These are phyloP conservation scores for Aspergillus diversus DNA, from an alignment of 495 filamentous ascomycete genomes.

Conservation along the genomic window DNA sequence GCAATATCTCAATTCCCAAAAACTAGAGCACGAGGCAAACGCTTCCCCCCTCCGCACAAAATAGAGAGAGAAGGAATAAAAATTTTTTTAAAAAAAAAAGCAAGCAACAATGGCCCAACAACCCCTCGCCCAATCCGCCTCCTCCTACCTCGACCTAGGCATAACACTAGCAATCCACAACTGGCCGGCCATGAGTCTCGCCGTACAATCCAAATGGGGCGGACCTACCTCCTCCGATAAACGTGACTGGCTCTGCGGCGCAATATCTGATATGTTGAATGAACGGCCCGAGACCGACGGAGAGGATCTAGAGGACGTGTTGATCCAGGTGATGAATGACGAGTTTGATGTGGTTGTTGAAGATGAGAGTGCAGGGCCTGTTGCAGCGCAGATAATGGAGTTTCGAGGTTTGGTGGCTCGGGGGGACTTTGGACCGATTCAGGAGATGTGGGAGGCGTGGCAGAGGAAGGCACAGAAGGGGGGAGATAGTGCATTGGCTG, in stretches of 20 bases:
- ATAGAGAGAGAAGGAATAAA: neutral
- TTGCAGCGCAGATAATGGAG: slow-evolving; percentile 72
- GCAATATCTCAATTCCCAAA: no score
- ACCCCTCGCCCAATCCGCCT: slow-evolving; percentile 26
- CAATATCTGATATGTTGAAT: slow-evolving; percentile 78
- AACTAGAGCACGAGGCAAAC: no score
- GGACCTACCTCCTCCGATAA: slow-evolving; percentile 84
- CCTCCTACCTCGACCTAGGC: slow-evolving; percentile 73
- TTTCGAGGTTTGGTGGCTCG: slow-evolving; percentile 61
- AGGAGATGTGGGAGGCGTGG: slow-evolving; percentile 68
- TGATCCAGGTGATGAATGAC: slow-evolving; percentile 90
- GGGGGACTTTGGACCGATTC: slow-evolving; percentile 70
- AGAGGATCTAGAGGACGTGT: slow-evolving; percentile 79
- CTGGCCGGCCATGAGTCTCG: slow-evolving; percentile 86
- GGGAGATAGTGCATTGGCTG: slow-evolving; percentile 47
- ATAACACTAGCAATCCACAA: slow-evolving; percentile 77
- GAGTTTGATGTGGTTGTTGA: slow-evolving; percentile 93
- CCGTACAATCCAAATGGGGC: slow-evolving; percentile 86
- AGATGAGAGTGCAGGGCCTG: slow-evolving; percentile 77
- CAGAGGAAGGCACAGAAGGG: slow-evolving; percentile 58
- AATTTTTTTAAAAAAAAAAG: neutral
- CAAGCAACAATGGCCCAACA: slow-evolving; percentile 30
- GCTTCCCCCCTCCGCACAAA: neutral
- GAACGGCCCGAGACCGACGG: slow-evolving; percentile 74
- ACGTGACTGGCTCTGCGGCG: slow-evolving; percentile 93